Conservation (phyloP, 1,284 basidiomycete species). For the Cryptococcus maquisensis region DNA sequence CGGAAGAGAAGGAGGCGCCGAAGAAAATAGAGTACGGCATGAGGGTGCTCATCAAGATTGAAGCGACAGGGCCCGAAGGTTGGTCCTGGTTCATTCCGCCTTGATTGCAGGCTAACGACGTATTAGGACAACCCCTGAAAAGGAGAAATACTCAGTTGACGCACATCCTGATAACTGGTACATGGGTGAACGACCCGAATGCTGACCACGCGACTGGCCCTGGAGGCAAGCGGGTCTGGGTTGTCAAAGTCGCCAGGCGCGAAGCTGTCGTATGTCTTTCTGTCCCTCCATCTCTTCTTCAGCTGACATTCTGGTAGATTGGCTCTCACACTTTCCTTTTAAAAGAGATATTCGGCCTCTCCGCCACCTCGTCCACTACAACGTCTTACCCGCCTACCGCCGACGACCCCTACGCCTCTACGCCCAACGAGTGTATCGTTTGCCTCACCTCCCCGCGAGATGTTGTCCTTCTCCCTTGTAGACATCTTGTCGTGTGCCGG, state of each 20-base stretch:
- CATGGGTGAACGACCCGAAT: slow-evolving; percentile 52
- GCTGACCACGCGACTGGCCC: slow-evolving; percentile 8
- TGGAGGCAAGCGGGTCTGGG: slow-evolving; percentile 61
- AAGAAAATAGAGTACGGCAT: slow-evolving; percentile 61
- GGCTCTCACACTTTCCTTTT: slow-evolving; percentile 84
- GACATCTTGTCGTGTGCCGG: slow-evolving; percentile 84
- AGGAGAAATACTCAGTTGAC: slow-evolving; percentile 77
- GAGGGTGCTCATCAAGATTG: slow-evolving; percentile 66
- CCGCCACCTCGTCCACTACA: slow-evolving; percentile 51
- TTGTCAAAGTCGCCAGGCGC: slow-evolving; percentile 80
- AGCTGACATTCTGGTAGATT: slow-evolving; percentile 52
- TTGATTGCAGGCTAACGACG: not conserved
- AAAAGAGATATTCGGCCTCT: slow-evolving; percentile 84
- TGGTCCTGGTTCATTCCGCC: slow-evolving; percentile 41
- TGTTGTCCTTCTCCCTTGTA: slow-evolving; percentile 81
- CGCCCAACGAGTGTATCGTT: slow-evolving; percentile 78
- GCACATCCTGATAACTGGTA: slow-evolving; percentile 74
- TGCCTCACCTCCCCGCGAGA: slow-evolving; percentile 80
- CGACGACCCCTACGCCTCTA: slow-evolving; percentile 60
- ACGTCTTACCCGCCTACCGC: slow-evolving; percentile 53
- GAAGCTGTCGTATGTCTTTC: slow-evolving; percentile 59
- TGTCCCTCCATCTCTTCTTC: not conserved
- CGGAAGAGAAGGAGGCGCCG: slow-evolving; percentile 51
- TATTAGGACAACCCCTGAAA: slow-evolving; percentile 50
- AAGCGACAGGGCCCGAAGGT: slow-evolving; percentile 69